phyloP scores from a whole-genome alignment of 352 stramenopile genomes.

The Peronospora farinosa region DNA sequence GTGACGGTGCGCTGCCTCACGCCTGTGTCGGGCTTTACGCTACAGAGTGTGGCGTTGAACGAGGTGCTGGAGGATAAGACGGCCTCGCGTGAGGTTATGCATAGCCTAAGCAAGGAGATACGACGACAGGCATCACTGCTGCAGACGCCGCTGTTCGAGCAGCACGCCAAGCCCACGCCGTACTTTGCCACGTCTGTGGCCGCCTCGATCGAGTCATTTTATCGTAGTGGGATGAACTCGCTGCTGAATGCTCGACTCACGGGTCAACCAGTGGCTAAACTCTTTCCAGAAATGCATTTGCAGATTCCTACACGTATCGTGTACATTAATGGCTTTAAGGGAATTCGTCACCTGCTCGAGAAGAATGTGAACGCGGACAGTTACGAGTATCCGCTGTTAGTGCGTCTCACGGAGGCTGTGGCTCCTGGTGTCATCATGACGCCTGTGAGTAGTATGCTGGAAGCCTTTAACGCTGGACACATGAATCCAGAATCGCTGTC shows the following conservation, averaged over 20 bases:
- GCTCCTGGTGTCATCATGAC: constrained; percentile 90
- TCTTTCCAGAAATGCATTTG: constrained; percentile 93
- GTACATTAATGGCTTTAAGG: constrained; percentile 93
- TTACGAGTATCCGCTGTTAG: constrained; percentile 73
- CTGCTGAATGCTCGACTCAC: constrained; percentile 85
- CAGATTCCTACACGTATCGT: constrained; percentile 89
- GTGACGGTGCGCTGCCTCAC: constrained; percentile 77
- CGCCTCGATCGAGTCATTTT: constrained; percentile 89
- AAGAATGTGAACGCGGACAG: constrained; percentile 79
- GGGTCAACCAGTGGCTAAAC: constrained; percentile 59
- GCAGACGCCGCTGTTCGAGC: constrained; percentile 86
- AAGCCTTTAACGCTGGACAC: constrained; percentile 90
- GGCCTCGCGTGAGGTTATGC: constrained; percentile 79
- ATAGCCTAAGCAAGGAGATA: constrained; percentile 85
- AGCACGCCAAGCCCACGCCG: constrained; percentile 86
- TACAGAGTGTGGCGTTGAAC: constrained; percentile 58
- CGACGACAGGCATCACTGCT: constrained; percentile 78
- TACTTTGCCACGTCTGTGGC: constrained; percentile 89
- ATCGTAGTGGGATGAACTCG: constrained; percentile 89
- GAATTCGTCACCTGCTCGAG: constrained; percentile 77
- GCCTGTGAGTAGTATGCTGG: constrained; percentile 86
- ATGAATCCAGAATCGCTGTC: constrained; percentile 88
- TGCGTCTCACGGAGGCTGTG: constrained; percentile 78
- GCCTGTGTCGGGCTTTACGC: constrained; percentile 69
- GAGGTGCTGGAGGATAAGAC: constrained; percentile 72